Evolutionary conservation across 495 filamentous ascomycete species (phyloP).

Genomic region (Talaromyces nanjingensis): DNA sequence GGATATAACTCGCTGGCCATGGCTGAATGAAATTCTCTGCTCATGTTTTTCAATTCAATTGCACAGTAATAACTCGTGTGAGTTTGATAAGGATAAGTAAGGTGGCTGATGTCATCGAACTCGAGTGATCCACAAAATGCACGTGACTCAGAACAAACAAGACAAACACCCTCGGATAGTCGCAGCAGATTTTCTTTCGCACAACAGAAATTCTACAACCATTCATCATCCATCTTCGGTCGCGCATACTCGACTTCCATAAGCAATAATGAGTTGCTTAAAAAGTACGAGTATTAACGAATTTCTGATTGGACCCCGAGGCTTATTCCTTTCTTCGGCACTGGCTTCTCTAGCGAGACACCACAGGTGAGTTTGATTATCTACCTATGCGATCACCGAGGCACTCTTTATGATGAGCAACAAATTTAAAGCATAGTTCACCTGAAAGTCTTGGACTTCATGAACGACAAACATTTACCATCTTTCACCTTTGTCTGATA

Average conservation of each 20-base stretch:
- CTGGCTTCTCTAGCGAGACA: neutral
- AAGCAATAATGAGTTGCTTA: too few species aligned
- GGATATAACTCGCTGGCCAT: too few species aligned
- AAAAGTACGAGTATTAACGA: too few species aligned
- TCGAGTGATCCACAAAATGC: neutral
- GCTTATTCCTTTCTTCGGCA: too few species aligned
- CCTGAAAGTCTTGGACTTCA: constrained; percentile 39
- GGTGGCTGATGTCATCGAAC: too few species aligned
- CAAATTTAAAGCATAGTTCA: constrained; percentile 45
- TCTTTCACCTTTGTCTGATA: constrained; percentile 41
- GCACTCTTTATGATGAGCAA: constrained; percentile 35
- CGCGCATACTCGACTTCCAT: neutral
- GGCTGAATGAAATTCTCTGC: too few species aligned
- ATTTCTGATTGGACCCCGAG: too few species aligned
- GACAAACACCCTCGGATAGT: neutral
- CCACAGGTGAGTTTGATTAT: neutral
- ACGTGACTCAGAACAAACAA: neutral
- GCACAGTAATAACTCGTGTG: too few species aligned
- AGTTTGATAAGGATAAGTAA: too few species aligned
- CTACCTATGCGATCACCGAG: neutral
- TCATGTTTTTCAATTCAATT: too few species aligned
- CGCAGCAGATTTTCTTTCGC: neutral
- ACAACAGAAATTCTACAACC: neutral
- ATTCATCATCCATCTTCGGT: neutral
- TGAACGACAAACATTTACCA: constrained; percentile 45